These are phyloP conservation scores for Raffaelea deltoideospora DNA, from an alignment of 2,329 filamentous ascomycete species.

Conservation along the genomic window DNA sequence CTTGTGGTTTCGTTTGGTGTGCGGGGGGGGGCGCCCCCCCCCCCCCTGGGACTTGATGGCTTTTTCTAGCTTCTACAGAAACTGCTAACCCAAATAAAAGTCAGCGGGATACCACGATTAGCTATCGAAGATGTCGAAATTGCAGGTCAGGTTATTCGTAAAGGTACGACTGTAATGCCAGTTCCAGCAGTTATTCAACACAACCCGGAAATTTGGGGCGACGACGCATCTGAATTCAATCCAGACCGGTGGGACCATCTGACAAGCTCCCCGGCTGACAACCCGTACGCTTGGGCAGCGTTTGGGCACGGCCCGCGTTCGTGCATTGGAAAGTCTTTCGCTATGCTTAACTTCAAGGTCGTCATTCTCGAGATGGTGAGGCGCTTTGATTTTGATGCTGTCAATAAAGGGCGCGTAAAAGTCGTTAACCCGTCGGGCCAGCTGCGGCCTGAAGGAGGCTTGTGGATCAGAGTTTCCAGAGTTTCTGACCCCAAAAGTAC, in stretches of 20 bases:
- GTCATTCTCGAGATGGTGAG: conserved; percentile 18
- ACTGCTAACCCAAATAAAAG: no score
- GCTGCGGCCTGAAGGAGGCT: conserved; percentile 1
- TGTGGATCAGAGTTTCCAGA: conserved; percentile 1
- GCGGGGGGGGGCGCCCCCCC: no score
- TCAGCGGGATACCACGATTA: conserved; percentile 6
- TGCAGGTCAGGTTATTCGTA: conserved; percentile 11
- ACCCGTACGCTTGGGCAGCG: conserved; percentile 18
- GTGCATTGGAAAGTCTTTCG: conserved; percentile 22
- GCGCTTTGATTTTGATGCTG: conserved; percentile 11
- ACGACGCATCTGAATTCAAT: conserved; percentile 11
- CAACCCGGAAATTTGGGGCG: conserved; percentile 13
- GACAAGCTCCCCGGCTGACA: conserved; percentile 11
- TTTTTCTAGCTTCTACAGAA: conserved; percentile 2
- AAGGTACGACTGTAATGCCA: conserved; percentile 11
- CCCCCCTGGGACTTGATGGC: no score
- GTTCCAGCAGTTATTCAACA: conserved; percentile 9
- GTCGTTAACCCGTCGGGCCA: conserved; percentile 6
- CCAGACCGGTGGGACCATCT: conserved; percentile 12
- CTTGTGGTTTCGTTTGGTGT: no score
- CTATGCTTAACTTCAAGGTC: conserved; percentile 22
- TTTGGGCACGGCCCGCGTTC: conserved; percentile 22
- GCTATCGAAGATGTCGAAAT: conserved; percentile 10
- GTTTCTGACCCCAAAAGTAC: no score
- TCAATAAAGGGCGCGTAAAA: not conserved